Evolutionary conservation across 257 asterid genomes (phyloP), one percentile per base, ranked within the genome.

Genomic region (Jacaranda copaia): DNA sequence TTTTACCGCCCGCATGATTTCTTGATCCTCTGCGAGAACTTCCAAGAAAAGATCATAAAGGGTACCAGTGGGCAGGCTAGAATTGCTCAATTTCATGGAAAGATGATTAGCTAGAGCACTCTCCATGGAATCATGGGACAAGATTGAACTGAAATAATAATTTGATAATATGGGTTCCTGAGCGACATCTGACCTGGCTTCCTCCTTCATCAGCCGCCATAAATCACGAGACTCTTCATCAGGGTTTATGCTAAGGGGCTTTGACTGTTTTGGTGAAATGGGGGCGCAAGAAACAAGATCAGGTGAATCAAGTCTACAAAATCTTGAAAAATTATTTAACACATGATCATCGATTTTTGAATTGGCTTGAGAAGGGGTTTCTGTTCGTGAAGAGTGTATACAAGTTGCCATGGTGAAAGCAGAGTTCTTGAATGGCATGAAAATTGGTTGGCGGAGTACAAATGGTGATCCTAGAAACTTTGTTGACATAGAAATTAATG

Each of bases 81-180:
- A 81, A 72, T 85, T 83, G 56, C 96, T 73, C 79, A 93, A 74
- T 49, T 93, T 93, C 78, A 88, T 36, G 2, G 97, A 87, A 6
- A 93, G 87, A 59, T 89, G 80, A 82, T 85, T 90, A 5, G 97
- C 89, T 7, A 93, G 73, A 42, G 96, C 96, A 32, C 81, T 77
- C 62, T 87, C 93, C 82, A 93, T 72, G 0, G 94, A 93, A 70
- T 89, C 85, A 59, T 88, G 96, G 1, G 73, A 84, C 19, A 93
- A 58, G 40, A 93, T 87, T 6, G 96, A 93, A 64, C 68, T 80
- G 61, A 56, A 49, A 69, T 92, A 93, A 32, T 86, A 93, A 59
- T 66, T 85, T 0, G 89, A 88, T 73, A 93, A 81, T 12, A 92
- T 92, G 15, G 98, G 97, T 67, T 93, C 98, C 10, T 85, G 84